Evolutionary conservation across 345 rosid genomes (phyloP).

Genomic region (Dovyalis caffra): DNA sequence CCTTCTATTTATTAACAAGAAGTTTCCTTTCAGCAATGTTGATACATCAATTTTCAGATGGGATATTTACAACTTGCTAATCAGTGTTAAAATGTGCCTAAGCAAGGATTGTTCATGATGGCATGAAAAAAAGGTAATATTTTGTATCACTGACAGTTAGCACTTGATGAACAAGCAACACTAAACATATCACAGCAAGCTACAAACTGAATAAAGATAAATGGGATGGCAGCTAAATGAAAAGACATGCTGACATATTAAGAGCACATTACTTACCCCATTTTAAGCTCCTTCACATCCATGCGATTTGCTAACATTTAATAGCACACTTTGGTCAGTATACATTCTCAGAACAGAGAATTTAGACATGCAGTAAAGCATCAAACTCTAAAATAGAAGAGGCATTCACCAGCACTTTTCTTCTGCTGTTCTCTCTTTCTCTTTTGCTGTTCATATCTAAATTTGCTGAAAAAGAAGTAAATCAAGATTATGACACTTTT

Average conservation of each 20-base stretch:
- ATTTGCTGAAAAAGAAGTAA: conserved; percentile 52
- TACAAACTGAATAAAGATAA: not conserved
- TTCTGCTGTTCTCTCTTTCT: conserved; percentile 82
- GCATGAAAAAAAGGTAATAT: not conserved
- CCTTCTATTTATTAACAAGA: not conserved
- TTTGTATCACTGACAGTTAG: not conserved
- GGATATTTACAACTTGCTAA: not conserved
- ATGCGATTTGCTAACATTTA: conserved; percentile 54
- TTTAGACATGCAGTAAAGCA: conserved; percentile 13
- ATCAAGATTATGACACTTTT: conserved; percentile 14
- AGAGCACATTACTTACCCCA: conserved; percentile 55
- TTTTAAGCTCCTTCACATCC: conserved; percentile 87
- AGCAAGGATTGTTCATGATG: not conserved
- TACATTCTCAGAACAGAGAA: conserved; percentile 16
- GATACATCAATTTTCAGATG: conserved; percentile 5
- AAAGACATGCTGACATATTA: not conserved
- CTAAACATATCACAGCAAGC: not conserved
- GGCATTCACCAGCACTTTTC: conserved; percentile 61
- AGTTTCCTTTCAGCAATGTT: not conserved
- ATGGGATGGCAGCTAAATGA: not conserved
- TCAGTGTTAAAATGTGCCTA: not conserved
- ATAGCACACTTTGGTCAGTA: conserved; percentile 34
- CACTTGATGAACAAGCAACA: not conserved
- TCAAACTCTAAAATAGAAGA: conserved; percentile 26
- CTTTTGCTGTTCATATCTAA: conserved; percentile 77